Evolutionary conservation across 768 basidiomycete genomes (phyloP).

Genomic region (Phylloporus scabripes): DNA sequence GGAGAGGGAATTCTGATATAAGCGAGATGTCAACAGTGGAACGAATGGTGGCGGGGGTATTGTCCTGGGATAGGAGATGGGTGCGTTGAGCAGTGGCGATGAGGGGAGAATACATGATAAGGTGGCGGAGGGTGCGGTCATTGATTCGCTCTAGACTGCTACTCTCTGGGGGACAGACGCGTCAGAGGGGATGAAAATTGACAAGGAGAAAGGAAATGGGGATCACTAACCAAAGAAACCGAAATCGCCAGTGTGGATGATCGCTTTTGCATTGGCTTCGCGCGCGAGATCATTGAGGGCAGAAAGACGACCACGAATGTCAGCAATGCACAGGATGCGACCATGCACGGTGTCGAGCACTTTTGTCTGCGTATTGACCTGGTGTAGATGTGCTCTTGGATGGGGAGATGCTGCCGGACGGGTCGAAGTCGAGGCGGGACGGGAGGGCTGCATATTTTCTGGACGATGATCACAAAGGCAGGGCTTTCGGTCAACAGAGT

Average conservation of each 20-base stretch:
- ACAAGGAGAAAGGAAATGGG: neutral
- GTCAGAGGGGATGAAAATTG: conserved; percentile 10
- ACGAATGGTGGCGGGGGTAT: conserved; percentile 63
- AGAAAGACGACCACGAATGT: conserved; percentile 84
- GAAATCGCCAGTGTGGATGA: conserved; percentile 98
- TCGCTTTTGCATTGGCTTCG: conserved; percentile 83
- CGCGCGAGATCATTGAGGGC: conserved; percentile 86
- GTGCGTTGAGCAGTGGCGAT: conserved; percentile 78
- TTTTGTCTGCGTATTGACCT: conserved; percentile 73
- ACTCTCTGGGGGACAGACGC: conserved; percentile 46
- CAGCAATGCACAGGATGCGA: conserved; percentile 91
- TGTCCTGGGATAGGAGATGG: conserved; percentile 69
- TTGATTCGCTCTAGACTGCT: conserved; percentile 83
- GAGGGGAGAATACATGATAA: conserved; percentile 94
- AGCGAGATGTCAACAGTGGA: conserved; percentile 68
- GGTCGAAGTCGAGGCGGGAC: conserved; percentile 58
- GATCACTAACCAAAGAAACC: conserved; percentile 81
- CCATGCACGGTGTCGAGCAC: conserved; percentile 76
- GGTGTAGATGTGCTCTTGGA: conserved; percentile 38
- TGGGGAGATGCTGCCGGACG: conserved; percentile 54
- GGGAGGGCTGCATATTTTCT: conserved; percentile 50
- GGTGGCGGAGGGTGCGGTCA: conserved; percentile 92
- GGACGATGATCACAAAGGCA: conserved; percentile 19
- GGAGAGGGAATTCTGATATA: conserved; percentile 90
- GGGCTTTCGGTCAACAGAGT: conserved; percentile 3